Evolutionary conservation across 371 early-diverging fungal species (phyloP).

Genomic region (Rhizopus stolonifer): DNA sequence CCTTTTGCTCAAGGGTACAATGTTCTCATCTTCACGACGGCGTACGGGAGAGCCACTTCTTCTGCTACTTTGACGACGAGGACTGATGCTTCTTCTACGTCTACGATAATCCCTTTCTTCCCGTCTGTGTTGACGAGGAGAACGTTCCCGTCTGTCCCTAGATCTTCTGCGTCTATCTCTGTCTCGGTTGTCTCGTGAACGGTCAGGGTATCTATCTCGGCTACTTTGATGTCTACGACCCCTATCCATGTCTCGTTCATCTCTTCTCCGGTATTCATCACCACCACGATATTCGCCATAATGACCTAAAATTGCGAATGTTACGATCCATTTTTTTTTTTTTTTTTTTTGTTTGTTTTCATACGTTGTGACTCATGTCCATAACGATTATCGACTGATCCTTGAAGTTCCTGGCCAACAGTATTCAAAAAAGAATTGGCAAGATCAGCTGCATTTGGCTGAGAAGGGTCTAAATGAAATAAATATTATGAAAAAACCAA

Average conservation of each 20-base stretch:
- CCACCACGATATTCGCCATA: slow-evolving; percentile 20
- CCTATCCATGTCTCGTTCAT: slow-evolving; percentile 19
- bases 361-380: slow-evolving; percentile 25
- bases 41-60: slow-evolving; percentile 50
- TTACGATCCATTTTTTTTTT: too few relatives aligned
- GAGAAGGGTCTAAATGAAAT: slow-evolving; percentile 19
- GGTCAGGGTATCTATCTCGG: slow-evolving; percentile 48
- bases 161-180: slow-evolving; percentile 39
- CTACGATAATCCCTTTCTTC: slow-evolving; percentile 44
- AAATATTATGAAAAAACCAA: too few relatives aligned
- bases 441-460: slow-evolving; percentile 37
- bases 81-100: slow-evolving; percentile 38
- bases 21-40: slow-evolving; percentile 51
- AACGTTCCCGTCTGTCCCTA: slow-evolving; percentile 40
- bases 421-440: slow-evolving; percentile 49
- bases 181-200: slow-evolving; percentile 47
- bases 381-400: slow-evolving; percentile 21
- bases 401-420: slow-evolving; percentile 42
- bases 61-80: slow-evolving; percentile 29
- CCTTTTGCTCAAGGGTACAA: slow-evolving; percentile 79
- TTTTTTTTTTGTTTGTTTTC: too few relatives aligned
- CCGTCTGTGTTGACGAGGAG: slow-evolving; percentile 28
- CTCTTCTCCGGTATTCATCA: slow-evolving; percentile 24
- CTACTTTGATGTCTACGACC: slow-evolving; percentile 43
- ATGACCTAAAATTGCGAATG: slow-evolving; percentile 6